Percentiles rank a stretch among this genome's conserved stretches.
Conservation (phyloP, 108 stramenopile genomes). For the Cyclotella sp. region DNA sequence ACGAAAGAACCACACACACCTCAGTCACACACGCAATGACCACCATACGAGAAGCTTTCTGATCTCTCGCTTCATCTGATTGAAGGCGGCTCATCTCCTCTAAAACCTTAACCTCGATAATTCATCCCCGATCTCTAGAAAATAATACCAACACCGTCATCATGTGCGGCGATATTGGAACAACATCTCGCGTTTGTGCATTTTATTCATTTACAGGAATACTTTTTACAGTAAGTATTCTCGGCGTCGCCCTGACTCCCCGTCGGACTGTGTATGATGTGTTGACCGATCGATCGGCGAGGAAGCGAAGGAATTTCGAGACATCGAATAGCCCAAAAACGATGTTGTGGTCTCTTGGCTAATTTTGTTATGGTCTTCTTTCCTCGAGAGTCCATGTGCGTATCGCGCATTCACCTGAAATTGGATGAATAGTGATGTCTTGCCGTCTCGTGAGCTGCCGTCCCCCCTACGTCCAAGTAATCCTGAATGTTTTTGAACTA, state of each 20-base stretch:
- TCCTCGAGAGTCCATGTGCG: too few species aligned
- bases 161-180: slow-evolving; percentile 85
- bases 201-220: slow-evolving; percentile 83
- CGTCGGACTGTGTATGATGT: not conserved
- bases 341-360: too few species aligned
- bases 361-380: too few species aligned
- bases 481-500: too few species aligned
- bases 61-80: not conserved
- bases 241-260: not conserved
- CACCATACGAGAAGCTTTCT: not conserved
- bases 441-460: too few species aligned
- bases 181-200: slow-evolving; percentile 82
- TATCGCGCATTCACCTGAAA: too few species aligned
- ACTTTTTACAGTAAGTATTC: slow-evolving; percentile 80
- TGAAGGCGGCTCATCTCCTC: too few species aligned
- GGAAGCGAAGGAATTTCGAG: too few species aligned
- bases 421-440: too few species aligned
- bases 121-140: not conserved
- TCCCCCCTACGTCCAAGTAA: too few species aligned
- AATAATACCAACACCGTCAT: slow-evolving; percentile 17
- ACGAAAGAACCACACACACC: not conserved
- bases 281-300: not conserved
- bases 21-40: slow-evolving; percentile 2
- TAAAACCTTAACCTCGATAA: not conserved
- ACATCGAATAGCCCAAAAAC: too few species aligned